These are phyloP conservation scores for Rhodomyrtus tomentosa DNA, from an alignment of 345 rosid genomes.

Conservation along the genomic window DNA sequence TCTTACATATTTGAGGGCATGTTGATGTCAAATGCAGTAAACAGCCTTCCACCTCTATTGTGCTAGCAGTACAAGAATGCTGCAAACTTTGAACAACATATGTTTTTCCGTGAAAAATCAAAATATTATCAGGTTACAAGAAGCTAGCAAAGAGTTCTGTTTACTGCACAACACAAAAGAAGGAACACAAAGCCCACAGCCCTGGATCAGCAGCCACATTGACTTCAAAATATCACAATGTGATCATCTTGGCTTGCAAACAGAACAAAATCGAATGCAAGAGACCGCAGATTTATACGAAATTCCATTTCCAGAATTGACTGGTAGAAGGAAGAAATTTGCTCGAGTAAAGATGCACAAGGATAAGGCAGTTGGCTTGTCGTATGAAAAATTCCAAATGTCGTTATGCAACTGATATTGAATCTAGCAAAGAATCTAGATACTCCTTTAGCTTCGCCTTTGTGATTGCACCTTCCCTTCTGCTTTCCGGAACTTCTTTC, in stretches of 20 bases:
- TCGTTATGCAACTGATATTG: constrained; percentile 36
- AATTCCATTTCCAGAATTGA: background rate
- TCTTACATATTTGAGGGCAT: background rate
- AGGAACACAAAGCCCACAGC: background rate
- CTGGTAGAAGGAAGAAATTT: background rate
- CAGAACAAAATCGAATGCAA: background rate
- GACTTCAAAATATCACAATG: background rate
- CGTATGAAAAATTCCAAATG: background rate
- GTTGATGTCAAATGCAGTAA: background rate
- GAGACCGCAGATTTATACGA: background rate
- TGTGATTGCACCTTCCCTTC: constrained; percentile 84
- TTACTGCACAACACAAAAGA: background rate
- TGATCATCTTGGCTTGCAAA: background rate
- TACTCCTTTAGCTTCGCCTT: constrained; percentile 67
- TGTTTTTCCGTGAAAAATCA: background rate
- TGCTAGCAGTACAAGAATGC: background rate
- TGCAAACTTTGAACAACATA: background rate
- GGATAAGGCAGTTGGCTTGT: background rate
- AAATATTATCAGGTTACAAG: background rate
- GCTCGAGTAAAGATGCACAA: background rate
- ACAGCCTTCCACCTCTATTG: background rate
- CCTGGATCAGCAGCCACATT: background rate
- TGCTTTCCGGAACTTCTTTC: constrained; percentile 58
- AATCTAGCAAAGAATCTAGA: constrained; percentile 42
- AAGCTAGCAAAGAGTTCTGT: background rate